phyloP scores from a whole-genome alignment of 2,329 filamentous ascomycete species.

The Ceratocystis diversiconidia region DNA sequence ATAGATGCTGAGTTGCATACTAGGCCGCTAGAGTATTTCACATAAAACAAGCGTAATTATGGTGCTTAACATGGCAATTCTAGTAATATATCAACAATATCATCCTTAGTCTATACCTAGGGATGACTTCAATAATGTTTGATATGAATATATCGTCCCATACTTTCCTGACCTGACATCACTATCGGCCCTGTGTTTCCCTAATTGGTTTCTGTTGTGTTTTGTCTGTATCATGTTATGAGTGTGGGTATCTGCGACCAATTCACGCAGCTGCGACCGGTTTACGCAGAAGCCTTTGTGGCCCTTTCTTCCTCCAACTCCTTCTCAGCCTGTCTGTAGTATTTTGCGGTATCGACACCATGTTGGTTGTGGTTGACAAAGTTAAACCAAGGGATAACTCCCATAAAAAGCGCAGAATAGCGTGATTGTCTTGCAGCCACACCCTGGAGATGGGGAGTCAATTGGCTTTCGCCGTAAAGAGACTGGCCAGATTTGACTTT shows the following conservation, averaged over 20 bases:
- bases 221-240: not conserved
- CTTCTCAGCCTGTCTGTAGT: constrained; percentile 87
- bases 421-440: constrained; percentile 84
- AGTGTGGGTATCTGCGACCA: not conserved
- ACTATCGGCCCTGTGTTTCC: not conserved
- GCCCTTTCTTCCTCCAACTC: constrained; percentile 67
- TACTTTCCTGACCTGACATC: not conserved
- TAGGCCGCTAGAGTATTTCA: no score
- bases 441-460: constrained; percentile 85
- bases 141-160: not conserved
- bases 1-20: no score
- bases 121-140: not conserved
- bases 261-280: constrained; percentile 3
- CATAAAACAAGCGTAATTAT: no score
- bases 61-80: no score
- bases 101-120: no score
- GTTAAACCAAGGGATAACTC: constrained; percentile 92
- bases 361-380: constrained; percentile 94
- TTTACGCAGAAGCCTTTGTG: constrained; percentile 15
- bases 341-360: constrained; percentile 95
- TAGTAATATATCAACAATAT: no score
- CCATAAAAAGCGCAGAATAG: constrained; percentile 72
- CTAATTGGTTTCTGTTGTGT: constrained; percentile 6
- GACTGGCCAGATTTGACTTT: constrained; percentile 88
- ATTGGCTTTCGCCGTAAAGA: constrained; percentile 65